Evolutionary conservation across 306 rosid genomes (phyloP), one percentile per base, ranked within the genome.

Genomic region (Quercus glauca): DNA sequence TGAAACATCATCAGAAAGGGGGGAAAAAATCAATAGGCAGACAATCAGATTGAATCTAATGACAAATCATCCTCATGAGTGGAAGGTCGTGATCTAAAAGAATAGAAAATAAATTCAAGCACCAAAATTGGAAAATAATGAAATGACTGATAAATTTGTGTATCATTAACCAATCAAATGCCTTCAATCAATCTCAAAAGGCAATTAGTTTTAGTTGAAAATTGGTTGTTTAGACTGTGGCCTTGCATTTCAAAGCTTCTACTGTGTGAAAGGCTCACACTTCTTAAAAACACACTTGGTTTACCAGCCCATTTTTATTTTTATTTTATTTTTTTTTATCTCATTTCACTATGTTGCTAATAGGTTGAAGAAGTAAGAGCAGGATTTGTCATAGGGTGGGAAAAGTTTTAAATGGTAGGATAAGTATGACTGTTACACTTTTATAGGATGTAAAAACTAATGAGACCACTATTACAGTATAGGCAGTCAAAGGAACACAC

Each of bases 1-100:
- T 95, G 91, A 81, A 88, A 89, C 72, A 77, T 31, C 79, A 76
- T 78, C 75, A 61, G 77, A 73, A 4, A 73, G 6, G 14, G 31
- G 14, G 5, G 21, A 3, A 12, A 12, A 20, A 33, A 4, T 60
- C 28, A 5, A 37, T 26, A 55, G 51, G 21, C 35, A 8, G 1
- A 26, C 10, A 11, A 20, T 26, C 26, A 70, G 41, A 19, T 14
- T 17, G 69, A 13, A 73, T 29, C 5, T 29, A 6, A 67, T 19
- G 20, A 68, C 41, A 9, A 35, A 19, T 35, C 72, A 68, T 35
- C 17, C 52, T 35, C 17, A 18, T 19, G 10, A 68, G 10, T n/a
- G 0, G 52, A 68, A 35, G 72, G 9, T 68, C 18, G 4, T 35
- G 52, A 35, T 35, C 5, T 19, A 68, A 68, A n/a, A 33, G 52